phyloP scores from a whole-genome alignment of 305 asterid genomes.

The Petunia hybrid region DNA sequence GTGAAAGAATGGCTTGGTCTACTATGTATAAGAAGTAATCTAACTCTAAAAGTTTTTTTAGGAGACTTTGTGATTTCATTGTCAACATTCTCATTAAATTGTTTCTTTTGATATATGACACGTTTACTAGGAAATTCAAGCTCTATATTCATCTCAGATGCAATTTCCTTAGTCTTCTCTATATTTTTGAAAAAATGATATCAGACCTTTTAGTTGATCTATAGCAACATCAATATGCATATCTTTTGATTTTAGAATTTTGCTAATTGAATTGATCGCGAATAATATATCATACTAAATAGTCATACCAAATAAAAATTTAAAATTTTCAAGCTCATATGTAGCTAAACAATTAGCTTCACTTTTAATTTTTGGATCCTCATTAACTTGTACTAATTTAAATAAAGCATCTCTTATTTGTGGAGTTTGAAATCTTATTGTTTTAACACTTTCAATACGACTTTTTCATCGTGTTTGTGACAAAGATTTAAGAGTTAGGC shows the following conservation, averaged over 20 bases:
- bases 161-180: neutral
- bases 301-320: neutral
- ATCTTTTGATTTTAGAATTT: no score
- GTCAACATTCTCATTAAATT: neutral
- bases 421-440: constrained; percentile 31
- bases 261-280: no score
- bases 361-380: neutral
- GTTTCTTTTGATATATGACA: no score
- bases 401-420: constrained; percentile 29
- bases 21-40: neutral
- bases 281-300: no score
- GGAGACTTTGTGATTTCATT: neutral
- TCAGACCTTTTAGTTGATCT: no score
- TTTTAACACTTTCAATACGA: constrained; percentile 16
- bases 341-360: constrained; percentile 24
- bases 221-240: no score
- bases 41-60: neutral
- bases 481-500: constrained; percentile 18
- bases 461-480: constrained; percentile 30
- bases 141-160: neutral
- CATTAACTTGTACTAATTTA: neutral
- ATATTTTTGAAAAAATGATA: neutral
- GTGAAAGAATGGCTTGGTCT: neutral
- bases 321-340: neutral
- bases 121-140: neutral